Base-by-base conservation (phyloP, 805 yeast species). In the Metschnikowia drakensbergensis region DNA sequence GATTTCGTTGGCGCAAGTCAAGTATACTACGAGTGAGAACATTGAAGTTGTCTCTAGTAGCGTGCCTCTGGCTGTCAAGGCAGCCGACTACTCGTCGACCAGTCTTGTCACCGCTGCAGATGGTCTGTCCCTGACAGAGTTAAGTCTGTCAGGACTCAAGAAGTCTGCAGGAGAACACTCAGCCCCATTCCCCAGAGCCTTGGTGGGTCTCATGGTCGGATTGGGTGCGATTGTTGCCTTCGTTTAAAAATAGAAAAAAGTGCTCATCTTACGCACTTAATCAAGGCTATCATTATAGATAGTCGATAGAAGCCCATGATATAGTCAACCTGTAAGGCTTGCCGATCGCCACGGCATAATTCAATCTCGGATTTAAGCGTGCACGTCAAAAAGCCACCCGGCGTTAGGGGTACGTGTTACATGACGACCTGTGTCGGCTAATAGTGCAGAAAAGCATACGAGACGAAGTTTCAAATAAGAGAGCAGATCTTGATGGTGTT, bases 21-120 rank as follows among this genome's bases (percentile, higher is more conserved):
- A 55, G 22, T 58, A 56, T 51, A 47, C 64, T 5, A 53, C 50
- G 25, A 62, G 59, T 10, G 68, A 68, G 48, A 63, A 79, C 48
- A 72, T 82, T 39, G 81, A 80, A 46, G 69, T 65, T 7, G 75
- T 83, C 36, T 51, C 66, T 4, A 52, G 71, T 9, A 40, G 66
- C 8, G 74, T 82, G 39, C 86, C 87, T n/a, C 66, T 73, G 34
- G 84, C 84, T 1, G 61, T 63, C 2, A 58, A 62, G 3, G 86
- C 82, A 1, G 61, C 76, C 2, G 66, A 60, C 3, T 80, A 73
- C 55, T 69, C 79, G 2, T 58, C 72, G 6, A 76, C 83, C 3
- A 35, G 47, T 40, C 37, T 53, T 23, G 54, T 46, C 28, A 29
- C 35, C 22, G 17, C 51, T 4, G 32, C 32, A 23, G 11, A 46